These are phyloP conservation scores for Calonectria multiphialidica DNA, from an alignment of 2,329 filamentous ascomycete species.

Conservation along the genomic window DNA sequence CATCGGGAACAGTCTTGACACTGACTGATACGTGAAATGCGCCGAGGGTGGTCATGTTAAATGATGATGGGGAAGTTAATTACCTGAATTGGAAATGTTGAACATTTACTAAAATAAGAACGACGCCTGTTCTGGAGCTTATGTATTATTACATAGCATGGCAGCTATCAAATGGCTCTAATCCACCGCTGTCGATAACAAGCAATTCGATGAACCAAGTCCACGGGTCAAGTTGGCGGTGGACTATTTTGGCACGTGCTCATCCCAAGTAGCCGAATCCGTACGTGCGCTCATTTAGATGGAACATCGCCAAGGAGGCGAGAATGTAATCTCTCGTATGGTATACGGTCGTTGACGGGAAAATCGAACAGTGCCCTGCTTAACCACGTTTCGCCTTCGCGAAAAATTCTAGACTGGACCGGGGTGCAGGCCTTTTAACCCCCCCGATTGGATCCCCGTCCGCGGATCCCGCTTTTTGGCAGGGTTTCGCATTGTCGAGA, in stretches of 20 bases:
- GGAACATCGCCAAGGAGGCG: constrained; percentile 3
- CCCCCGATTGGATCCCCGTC: not conserved
- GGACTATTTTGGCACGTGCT: not conserved
- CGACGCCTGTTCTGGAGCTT: not conserved
- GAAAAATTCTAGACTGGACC: not conserved
- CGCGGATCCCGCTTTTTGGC: not conserved
- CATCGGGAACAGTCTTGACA: too few species aligned
- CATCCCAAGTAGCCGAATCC: not conserved
- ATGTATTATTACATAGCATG: not conserved
- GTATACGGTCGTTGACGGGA: not conserved
- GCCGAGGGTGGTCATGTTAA: too few species aligned
- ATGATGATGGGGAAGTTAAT: not conserved
- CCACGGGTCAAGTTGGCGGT: not conserved
- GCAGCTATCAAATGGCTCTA: not conserved
- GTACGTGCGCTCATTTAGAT: not conserved
- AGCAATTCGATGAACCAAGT: not conserved
- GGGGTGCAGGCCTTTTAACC: not conserved
- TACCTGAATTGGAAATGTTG: not conserved
- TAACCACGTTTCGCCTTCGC: not conserved
- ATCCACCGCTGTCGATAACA: not conserved
- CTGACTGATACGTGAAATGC: too few species aligned
- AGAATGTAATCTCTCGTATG: constrained; percentile 4
- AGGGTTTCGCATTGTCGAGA: not conserved
- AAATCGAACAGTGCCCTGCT: not conserved
- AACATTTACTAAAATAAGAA: not conserved